A percentile compares a stretch with the other conserved stretches of the same genome.
phyloP scores from a whole-genome alignment of 164 flowering plant genomes.

The Umbilicus rupestris region DNA sequence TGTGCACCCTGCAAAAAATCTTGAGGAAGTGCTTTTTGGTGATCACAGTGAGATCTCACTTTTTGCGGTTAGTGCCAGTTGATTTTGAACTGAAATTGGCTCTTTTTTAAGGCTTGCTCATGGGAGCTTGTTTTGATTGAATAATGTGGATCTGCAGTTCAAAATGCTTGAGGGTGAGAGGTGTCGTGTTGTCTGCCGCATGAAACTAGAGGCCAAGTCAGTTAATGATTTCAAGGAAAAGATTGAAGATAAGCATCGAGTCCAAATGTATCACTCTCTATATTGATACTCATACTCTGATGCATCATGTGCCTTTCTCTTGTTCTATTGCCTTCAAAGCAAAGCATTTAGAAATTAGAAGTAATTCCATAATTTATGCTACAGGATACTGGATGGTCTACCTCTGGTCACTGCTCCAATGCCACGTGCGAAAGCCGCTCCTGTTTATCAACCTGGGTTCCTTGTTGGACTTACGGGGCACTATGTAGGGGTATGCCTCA shows the following conservation, averaged over 20 bases:
- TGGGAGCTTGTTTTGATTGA: not conserved
- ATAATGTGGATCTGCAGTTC: constrained; percentile 40
- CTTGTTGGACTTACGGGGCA: not conserved
- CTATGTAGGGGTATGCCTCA: not conserved
- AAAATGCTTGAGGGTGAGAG: constrained; percentile 64
- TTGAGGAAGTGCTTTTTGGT: not conserved
- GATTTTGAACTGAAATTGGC: too few species aligned
- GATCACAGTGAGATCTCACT: not conserved
- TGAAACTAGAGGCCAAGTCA: constrained; percentile 46
- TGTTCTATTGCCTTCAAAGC: too few species aligned
- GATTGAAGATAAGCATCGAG: constrained; percentile 75
- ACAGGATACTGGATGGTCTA: not conserved
- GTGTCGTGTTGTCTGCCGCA: constrained; percentile 49
- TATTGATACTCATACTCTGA: too few species aligned
- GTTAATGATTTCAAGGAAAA: constrained; percentile 73
- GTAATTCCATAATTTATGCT: too few species aligned
- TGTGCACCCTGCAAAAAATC: not conserved
- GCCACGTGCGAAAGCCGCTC: not conserved
- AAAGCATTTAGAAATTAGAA: too few species aligned
- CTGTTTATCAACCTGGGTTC: constrained; percentile 2
- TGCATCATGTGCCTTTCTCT: too few species aligned
- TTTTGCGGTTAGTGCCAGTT: not conserved
- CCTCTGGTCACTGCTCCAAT: not conserved
- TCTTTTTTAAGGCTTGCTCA: too few species aligned
- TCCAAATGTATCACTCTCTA: constrained; percentile 48